Evolutionary conservation across 768 basidiomycete species (phyloP).

Genomic region (Imleria badia): DNA sequence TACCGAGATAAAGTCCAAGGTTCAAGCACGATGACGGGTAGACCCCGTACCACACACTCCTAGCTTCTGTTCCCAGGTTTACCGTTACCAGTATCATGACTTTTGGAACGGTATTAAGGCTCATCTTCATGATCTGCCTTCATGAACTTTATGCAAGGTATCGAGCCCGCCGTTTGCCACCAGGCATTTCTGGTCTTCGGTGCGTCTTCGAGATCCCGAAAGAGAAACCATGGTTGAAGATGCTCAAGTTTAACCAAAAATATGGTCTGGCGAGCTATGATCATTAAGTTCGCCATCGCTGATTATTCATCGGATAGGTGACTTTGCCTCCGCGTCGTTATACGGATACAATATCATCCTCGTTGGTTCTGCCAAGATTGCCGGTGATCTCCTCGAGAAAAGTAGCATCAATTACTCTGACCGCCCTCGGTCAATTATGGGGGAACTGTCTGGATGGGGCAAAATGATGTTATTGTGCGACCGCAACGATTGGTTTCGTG

Average conservation of each 20-base stretch:
- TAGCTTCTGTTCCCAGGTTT: too few relatives aligned
- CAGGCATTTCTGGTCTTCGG: constrained; percentile 13
- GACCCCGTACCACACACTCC: too few relatives aligned
- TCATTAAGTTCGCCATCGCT: background rate
- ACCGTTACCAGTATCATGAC: too few relatives aligned
- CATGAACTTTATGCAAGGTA: constrained; percentile 2
- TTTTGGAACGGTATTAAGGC: too few relatives aligned
- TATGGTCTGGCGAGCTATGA: constrained; percentile 5
- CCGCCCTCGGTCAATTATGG: constrained; percentile 18
- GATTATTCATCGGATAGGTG: constrained; percentile 1
- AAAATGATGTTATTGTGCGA: constrained; percentile 16
- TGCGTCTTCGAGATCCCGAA: constrained; percentile 10
- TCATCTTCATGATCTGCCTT: too few relatives aligned
- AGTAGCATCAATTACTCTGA: constrained; percentile 41
- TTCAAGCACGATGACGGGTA: too few relatives aligned
- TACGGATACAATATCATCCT: constrained; percentile 38
- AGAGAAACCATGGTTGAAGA: constrained; percentile 12
- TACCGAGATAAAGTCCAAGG: too few relatives aligned
- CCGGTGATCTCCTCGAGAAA: constrained; percentile 46
- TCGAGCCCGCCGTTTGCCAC: constrained; percentile 9
- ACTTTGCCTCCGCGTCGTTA: constrained; percentile 11
- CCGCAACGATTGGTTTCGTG: constrained; percentile 11
- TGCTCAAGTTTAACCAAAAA: constrained; percentile 8
- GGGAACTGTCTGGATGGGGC: constrained; percentile 19
- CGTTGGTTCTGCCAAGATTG: constrained; percentile 42